Evolutionary conservation across 768 basidiomycete genomes (phyloP), one percentile per base, ranked within the genome.

Genomic region (Suillus occidentalis): DNA sequence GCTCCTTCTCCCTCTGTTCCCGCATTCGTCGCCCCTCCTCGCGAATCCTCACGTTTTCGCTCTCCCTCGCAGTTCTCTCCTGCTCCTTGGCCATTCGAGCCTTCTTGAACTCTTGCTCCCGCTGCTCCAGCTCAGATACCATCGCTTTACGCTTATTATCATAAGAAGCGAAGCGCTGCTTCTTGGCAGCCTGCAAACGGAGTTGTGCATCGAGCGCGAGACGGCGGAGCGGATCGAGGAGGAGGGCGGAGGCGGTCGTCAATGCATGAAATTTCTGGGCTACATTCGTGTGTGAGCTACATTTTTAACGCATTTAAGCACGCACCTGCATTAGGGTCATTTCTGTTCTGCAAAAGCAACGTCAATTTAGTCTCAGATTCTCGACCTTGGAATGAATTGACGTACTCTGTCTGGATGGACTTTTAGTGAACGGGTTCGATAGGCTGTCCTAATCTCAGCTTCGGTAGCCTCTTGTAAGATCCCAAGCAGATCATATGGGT

Each of bases 401-500:
- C 85, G 67, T 68, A 92, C 92, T 72, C 91, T 85, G 72, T 94
- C 93, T 36, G 93, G 93, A 77, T 95, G 93, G 42, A 94, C 91
- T 79, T 92, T 94, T 70, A 92, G 82, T 2, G 93, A 94, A 36
- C 86, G 82, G 65, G 91, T 83, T 47, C 92, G 84, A 69, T 94
- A 95, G 0, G 92, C 91, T 3, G 87, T 91, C 64, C 85, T 83
- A 61, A 95, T 91, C 67, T 93, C 92, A 60, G 86, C 84, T 65
- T 94, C 91, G 37, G 89, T 89, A 20, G 89, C 83, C 67, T 92
- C 90, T 47, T 81, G 70, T 7, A 80, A 79, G 37, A 94, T 68
- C 3, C 80, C 84, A 1, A 94, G 79, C 0, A 93, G 79, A 61
- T 92, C 89, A 72, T 94, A 95, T 0, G 93, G 86, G 70, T 89